phyloP scores from a whole-genome alignment of 2,329 filamentous ascomycete genomes.

The Pseudopyrenochaeta lycopersici region DNA sequence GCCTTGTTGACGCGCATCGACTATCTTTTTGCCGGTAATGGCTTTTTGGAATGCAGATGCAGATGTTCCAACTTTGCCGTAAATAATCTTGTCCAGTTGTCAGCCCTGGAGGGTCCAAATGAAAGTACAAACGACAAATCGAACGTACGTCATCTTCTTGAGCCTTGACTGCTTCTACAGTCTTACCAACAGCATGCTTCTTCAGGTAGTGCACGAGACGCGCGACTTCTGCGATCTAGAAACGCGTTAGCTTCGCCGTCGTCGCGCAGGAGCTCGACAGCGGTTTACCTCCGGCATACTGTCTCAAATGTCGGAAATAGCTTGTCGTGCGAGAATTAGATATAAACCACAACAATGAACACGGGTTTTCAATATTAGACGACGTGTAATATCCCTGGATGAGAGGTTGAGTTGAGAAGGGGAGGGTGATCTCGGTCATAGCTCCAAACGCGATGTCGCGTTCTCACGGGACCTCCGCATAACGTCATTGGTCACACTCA shows the following conservation, averaged over 20 bases:
- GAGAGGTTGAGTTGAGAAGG: conserved; percentile 5
- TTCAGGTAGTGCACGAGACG: conserved; percentile 87
- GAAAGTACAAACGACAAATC: background rate
- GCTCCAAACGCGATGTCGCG: conserved; percentile 34
- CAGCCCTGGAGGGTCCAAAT: background rate
- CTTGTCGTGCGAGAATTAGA: background rate
- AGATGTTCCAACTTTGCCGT: conserved; percentile 87
- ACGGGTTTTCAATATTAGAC: background rate
- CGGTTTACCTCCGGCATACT: conserved; percentile 49
- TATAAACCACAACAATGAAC: background rate
- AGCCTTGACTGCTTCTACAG: conserved; percentile 73
- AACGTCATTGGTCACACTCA: conserved; percentile 34
- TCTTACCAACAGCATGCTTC: conserved; percentile 84
- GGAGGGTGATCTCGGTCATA: conserved; percentile 8
- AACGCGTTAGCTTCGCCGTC: conserved; percentile 12
- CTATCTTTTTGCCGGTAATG: conserved; percentile 76
- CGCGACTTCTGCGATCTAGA: conserved; percentile 69
- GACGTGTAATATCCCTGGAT: background rate
- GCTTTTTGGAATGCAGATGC: conserved; percentile 77
- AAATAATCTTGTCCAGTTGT: conserved; percentile 67
- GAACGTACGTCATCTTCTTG: conserved; percentile 70
- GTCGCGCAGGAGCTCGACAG: background rate
- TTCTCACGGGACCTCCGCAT: conserved; percentile 36
- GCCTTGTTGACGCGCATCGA: conserved; percentile 81
- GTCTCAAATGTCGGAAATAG: background rate